Base-by-base conservation (phyloP, 2,329 filamentous ascomycete species). In the Leptographium wingfieldii region DNA sequence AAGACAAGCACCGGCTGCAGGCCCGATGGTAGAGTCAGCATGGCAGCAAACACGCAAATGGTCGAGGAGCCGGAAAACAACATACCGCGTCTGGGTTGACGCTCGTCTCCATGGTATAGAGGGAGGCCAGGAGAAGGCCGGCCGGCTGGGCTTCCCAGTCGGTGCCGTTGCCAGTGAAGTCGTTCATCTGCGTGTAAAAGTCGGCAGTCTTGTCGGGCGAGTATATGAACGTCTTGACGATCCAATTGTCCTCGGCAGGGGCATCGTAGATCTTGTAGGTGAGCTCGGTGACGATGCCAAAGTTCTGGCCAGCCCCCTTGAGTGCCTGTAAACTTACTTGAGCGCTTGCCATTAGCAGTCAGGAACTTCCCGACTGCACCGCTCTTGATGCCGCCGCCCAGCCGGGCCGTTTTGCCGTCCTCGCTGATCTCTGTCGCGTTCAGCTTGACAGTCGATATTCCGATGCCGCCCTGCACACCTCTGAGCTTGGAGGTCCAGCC, bases 231-330 rank as follows among this genome's bases (percentile, higher is more conserved):
- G 27, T 29, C 19, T 29, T 29, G 19, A 55, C 27, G 52, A 31
- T 55, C 52, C 52, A 55, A 5, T 11, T 31, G 31, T 55, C 52
- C 19, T 52, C 49, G 25, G 27, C 31, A 12, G 52, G 27, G 19
- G 25, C 25, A 10, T 35, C 52, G 11, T 55, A 55, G 52, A 55
- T 38, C 52, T 25, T 35, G 52, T 29, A 55, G 52, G n/a, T 31
- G 10, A 55, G 19, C 16, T 29, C 27, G 52, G 52, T 38, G 12
- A 55, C 52, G 33, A 55, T 38, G 31, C 52, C 52, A 25, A 55
- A 55, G 9, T 55, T 38, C 25, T 55, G 52, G 10, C 73, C 74
- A 0, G 73, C 73, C 5, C 74, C 74, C 1, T 70, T 68, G 16
- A 76, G 59, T 0, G 71, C 74, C 73, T 73, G 19, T n/a, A 52